Evolutionary conservation across 371 early-diverging fungal genomes (phyloP).

Genomic region (Apophysomyces elegans): DNA sequence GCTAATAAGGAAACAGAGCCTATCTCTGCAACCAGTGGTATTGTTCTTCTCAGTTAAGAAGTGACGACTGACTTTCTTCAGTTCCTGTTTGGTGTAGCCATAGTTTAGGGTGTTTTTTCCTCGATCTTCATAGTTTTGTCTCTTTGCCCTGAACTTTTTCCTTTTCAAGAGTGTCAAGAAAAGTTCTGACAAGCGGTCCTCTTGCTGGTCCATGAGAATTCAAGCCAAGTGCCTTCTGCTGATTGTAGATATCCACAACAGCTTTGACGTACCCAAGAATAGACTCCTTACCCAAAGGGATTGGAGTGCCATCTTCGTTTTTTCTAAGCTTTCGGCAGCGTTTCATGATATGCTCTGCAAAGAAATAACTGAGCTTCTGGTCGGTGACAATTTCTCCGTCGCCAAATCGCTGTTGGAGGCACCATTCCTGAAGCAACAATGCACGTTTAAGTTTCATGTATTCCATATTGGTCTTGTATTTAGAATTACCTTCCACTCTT

Average conservation of each 20-base stretch:
- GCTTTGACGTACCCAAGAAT: slow-evolving; percentile 5
- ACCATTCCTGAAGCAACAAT: neutral
- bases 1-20: slow-evolving; percentile 12
- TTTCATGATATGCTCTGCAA: neutral
- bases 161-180: slow-evolving; percentile 3
- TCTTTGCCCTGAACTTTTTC: neutral
- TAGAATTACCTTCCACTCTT: no score
- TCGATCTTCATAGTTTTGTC: slow-evolving; percentile 9
- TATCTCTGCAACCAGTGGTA: neutral
- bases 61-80: slow-evolving; percentile 2
- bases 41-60: slow-evolving; percentile 6
- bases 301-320: slow-evolving; percentile 13
- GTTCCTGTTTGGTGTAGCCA: slow-evolving; percentile 15
- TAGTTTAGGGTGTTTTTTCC: slow-evolving; percentile 10
- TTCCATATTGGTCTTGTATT: no score
- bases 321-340: neutral
- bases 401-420: neutral
- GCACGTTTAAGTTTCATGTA: no score
- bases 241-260: neutral
- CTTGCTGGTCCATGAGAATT: neutral
- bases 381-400: slow-evolving; percentile 10
- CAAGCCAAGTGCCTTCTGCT: neutral
- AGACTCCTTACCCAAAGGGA: slow-evolving; percentile 5
- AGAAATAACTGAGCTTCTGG: neutral
- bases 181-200: neutral